phyloP scores from a whole-genome alignment of 225 moss, liverwort and hornwort genomes.

The Physcomitrellopsis africana region DNA sequence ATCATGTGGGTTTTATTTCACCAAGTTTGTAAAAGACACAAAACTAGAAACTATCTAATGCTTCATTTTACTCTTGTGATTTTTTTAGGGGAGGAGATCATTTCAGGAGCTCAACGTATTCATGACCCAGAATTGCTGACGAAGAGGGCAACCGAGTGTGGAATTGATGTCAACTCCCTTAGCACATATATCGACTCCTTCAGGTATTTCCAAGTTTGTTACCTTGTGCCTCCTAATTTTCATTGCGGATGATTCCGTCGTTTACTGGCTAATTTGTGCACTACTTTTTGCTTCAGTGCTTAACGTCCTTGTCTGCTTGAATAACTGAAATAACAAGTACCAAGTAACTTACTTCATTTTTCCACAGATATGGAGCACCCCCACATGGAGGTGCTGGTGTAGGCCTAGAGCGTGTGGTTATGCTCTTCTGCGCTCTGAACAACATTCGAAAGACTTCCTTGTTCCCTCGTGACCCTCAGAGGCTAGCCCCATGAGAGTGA shows the following conservation, averaged over 20 bases:
- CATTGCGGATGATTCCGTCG: too few species aligned
- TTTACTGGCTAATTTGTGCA: background rate
- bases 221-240: background rate
- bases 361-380: constrained; percentile 72
- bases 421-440: constrained; percentile 91
- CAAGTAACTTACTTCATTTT: background rate
- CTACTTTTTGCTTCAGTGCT: background rate
- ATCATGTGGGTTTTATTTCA: background rate
- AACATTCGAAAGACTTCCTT: constrained; percentile 91
- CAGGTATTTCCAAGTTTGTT: constrained; percentile 47
- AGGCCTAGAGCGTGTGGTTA: constrained; percentile 89
- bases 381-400: constrained; percentile 91
- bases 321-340: background rate
- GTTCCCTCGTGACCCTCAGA: constrained; percentile 86
- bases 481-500: constrained; percentile 73
- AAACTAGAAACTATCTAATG: background rate
- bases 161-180: constrained; percentile 75
- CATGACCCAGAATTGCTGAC: constrained; percentile 79
- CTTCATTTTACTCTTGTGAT: constrained; percentile 6
- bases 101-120: constrained; percentile 91
- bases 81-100: constrained; percentile 81
- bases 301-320: background rate
- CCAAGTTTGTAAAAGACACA: background rate
- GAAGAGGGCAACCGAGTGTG: constrained; percentile 61
- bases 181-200: constrained; percentile 88